Evolutionary conservation across 2,329 filamentous ascomycete species (phyloP).

Genomic region (Hymenoscyphus fructigenus): DNA sequence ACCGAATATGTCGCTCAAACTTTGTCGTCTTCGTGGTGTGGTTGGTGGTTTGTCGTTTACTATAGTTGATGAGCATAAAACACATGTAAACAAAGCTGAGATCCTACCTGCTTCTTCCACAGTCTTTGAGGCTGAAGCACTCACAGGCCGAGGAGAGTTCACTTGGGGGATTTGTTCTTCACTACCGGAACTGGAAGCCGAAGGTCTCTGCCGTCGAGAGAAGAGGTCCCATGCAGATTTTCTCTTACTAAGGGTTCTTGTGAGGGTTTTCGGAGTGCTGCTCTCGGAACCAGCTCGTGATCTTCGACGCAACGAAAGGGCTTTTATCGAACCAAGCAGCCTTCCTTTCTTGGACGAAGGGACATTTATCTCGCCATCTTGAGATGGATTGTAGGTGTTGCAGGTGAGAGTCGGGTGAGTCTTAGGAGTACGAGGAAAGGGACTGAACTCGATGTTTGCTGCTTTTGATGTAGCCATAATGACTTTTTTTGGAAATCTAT

Average conservation of each 20-base stretch:
- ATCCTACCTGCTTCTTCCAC: neutral
- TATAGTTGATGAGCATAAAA: neutral
- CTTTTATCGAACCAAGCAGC: conserved; percentile 16
- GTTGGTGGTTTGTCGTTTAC: neutral
- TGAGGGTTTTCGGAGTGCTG: conserved; percentile 10
- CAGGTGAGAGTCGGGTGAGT: conserved; percentile 1
- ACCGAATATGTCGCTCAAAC: conserved; percentile 28
- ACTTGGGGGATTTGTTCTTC: neutral
- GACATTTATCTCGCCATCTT: neutral
- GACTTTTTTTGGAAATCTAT: conserved; percentile 9
- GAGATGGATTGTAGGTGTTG: neutral
- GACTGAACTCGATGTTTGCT: conserved; percentile 16
- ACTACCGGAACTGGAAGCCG: neutral
- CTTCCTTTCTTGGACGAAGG: conserved; percentile 4
- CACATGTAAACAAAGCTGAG: neutral
- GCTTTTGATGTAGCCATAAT: conserved; percentile 22
- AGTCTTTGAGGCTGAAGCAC: conserved; percentile 17
- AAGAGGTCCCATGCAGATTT: conserved; percentile 25
- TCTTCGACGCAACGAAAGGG: conserved; percentile 9
- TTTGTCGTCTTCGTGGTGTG: conserved; percentile 23
- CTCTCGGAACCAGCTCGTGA: conserved; percentile 9
- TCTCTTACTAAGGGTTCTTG: conserved; percentile 11
- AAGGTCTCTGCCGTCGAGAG: conserved; percentile 6
- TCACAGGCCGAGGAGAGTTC: conserved; percentile 7
- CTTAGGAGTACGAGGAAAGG: conserved; percentile 18